A percentile compares a stretch with the other conserved stretches of the same genome.
phyloP scores from a whole-genome alignment of 2,329 filamentous ascomycete species.

The Aspergillus ochraceoroseus region DNA sequence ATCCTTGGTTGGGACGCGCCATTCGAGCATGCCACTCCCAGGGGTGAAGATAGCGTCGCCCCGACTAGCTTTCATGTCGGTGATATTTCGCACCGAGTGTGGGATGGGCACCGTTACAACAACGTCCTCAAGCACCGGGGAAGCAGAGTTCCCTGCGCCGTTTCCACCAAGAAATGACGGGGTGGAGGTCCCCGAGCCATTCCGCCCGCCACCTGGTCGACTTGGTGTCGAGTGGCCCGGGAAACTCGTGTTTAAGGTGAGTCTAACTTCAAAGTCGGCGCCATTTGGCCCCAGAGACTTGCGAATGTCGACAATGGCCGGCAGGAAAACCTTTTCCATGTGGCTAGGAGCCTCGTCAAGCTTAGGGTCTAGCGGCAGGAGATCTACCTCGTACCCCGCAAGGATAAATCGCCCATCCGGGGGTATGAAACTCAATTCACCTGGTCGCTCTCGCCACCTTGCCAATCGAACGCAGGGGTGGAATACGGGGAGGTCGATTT shows the following conservation, averaged over 20 bases:
- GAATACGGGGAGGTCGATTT: conserved; percentile 86
- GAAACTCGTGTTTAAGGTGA: conserved; percentile 66
- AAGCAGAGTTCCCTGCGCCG: conserved; percentile 53
- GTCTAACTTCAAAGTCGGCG: conserved; percentile 81
- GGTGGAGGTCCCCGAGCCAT: conserved; percentile 46
- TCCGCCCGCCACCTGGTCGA: conserved; percentile 36
- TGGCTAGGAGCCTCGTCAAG: conserved; percentile 52
- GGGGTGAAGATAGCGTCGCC: conserved; percentile 80
- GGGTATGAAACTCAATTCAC: conserved; percentile 91
- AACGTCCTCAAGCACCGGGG: conserved; percentile 68
- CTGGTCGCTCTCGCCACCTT: conserved; percentile 83
- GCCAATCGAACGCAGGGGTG: conserved; percentile 89
- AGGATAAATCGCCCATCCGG: conserved; percentile 92
- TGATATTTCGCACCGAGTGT: conserved; percentile 70
- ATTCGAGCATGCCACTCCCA: conserved; percentile 68
- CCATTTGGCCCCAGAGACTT: conserved; percentile 70
- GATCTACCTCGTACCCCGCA: conserved; percentile 88
- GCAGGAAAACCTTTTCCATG: conserved; percentile 67
- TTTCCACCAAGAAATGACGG: conserved; percentile 46
- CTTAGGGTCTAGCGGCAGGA: conserved; percentile 66
- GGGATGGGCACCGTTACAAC: conserved; percentile 75
- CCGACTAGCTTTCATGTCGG: conserved; percentile 71
- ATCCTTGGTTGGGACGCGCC: conserved; percentile 76
- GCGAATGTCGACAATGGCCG: conserved; percentile 74
- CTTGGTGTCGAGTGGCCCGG: conserved; percentile 44